A percentile compares a stretch with the other conserved stretches of the same genome.
Conservation (phyloP, 768 basidiomycete genomes). For the Mycena alexandri region DNA sequence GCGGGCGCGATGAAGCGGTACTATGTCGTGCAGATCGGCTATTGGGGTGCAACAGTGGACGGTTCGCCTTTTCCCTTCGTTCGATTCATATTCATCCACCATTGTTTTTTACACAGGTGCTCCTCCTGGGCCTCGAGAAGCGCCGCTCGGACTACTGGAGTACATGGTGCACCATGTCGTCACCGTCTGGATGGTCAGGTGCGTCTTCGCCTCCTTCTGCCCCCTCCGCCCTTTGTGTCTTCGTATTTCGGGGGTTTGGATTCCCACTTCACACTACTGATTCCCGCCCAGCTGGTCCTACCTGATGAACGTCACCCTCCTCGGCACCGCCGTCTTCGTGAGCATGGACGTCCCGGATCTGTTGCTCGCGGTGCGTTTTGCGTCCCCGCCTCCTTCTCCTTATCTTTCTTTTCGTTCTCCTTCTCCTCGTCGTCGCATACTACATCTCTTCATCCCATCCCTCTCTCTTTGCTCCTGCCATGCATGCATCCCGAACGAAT, state of each 20-base stretch:
- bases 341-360: conserved; percentile 27
- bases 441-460: too few species aligned
- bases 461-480: too few species aligned
- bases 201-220: too few species aligned
- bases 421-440: neutral
- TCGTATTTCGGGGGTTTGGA: too few species aligned
- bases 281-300: conserved; percentile 15
- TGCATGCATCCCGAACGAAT: too few species aligned
- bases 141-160: conserved; percentile 20
- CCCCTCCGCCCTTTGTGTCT: too few species aligned
- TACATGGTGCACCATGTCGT: conserved; percentile 21
- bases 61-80: neutral
- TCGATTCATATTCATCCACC: neutral
- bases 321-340: conserved; percentile 25
- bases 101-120: conserved; percentile 7
- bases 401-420: neutral
- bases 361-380: conserved; percentile 14
- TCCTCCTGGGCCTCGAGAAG: conserved; percentile 21
- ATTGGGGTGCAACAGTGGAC: conserved; percentile 23
- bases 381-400: too few species aligned
- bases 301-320: conserved; percentile 26
- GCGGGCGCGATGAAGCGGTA: conserved; percentile 25
- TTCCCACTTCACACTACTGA: too few species aligned
- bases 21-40: conserved; percentile 18
- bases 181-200: conserved; percentile 31